Percentiles rank a stretch among this genome's conserved stretches.
phyloP scores from a whole-genome alignment of 176 grass and related monocot genomes.

The Oropetium thomaeum region DNA sequence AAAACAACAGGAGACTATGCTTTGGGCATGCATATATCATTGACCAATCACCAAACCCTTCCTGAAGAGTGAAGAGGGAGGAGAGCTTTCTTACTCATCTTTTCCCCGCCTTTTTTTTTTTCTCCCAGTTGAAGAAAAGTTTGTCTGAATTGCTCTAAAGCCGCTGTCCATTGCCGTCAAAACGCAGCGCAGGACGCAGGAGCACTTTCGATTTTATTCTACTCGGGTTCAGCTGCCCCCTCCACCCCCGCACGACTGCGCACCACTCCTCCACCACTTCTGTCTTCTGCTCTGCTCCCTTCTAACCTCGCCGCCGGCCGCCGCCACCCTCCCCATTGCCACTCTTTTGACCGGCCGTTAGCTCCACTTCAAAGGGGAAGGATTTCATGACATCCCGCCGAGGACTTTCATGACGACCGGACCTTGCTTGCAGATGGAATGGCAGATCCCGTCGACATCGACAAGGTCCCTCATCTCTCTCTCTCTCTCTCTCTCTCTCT shows the following conservation, averaged over 20 bases:
- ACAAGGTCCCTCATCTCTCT: constrained; percentile 46
- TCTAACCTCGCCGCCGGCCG: background rate
- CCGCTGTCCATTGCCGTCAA: background rate
- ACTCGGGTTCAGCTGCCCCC: background rate
- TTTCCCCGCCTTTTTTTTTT: background rate
- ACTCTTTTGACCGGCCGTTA: background rate
- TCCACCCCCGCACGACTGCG: background rate
- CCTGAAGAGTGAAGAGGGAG: too few species aligned
- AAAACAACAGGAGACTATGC: too few species aligned
- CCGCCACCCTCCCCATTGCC: background rate
- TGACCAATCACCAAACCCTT: too few species aligned
- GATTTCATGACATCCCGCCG: constrained; percentile 48
- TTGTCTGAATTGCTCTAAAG: too few species aligned
- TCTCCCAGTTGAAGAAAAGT: too few species aligned
- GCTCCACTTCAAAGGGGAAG: background rate
- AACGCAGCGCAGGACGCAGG: background rate
- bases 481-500: background rate
- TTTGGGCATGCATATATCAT: too few species aligned
- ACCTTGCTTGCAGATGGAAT: constrained; percentile 64
- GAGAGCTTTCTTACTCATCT: too few species aligned
- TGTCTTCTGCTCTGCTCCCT: background rate
- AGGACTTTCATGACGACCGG: constrained; percentile 62
- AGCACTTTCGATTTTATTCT: background rate
- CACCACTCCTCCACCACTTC: background rate
- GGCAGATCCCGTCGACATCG: constrained; percentile 90